A percentile compares a stretch with the other conserved stretches of the same genome.
phyloP scores from a whole-genome alignment of 768 basidiomycete genomes.

The Boletus eberwhitei region DNA sequence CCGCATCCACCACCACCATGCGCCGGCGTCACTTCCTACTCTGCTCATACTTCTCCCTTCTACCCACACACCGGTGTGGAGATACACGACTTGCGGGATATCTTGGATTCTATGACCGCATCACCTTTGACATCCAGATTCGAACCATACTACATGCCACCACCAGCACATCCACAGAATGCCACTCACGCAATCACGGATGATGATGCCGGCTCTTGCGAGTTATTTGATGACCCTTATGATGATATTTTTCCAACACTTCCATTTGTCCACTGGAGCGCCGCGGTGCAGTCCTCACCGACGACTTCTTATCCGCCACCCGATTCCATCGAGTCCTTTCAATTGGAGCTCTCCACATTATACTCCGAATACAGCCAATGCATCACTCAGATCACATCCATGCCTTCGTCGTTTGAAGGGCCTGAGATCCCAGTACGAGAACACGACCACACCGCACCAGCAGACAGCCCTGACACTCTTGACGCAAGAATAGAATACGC shows the following conservation, averaged over 20 bases:
- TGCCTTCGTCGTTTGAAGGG: conserved; percentile 32
- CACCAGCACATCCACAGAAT: conserved; percentile 7
- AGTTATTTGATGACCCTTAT: conserved; percentile 14
- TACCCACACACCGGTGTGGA: conserved; percentile 8
- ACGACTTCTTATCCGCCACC: background rate
- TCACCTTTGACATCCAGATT: conserved; percentile 14
- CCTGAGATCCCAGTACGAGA: conserved; percentile 9
- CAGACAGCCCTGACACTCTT: conserved; percentile 21
- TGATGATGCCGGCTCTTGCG: background rate
- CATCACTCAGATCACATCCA: conserved; percentile 41
- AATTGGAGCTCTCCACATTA: conserved; percentile 40
- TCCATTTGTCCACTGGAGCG: conserved; percentile 27
- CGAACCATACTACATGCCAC: conserved; percentile 11
- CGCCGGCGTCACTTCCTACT: conserved; percentile 6
- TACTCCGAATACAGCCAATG: conserved; percentile 50
- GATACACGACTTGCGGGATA: conserved; percentile 14
- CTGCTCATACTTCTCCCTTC: background rate
- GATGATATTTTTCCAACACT: conserved; percentile 12
- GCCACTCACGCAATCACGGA: conserved; percentile 1
- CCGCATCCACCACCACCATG: conserved; percentile 2
- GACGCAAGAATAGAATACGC: conserved; percentile 42
- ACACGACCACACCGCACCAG: conserved; percentile 1
- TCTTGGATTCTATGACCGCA: conserved; percentile 2
- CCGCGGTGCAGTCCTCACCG: conserved; percentile 17
- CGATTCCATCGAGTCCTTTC: conserved; percentile 30